Conservation (phyloP, 352 stramenopile genomes). For the Pythium guiyangense region DNA sequence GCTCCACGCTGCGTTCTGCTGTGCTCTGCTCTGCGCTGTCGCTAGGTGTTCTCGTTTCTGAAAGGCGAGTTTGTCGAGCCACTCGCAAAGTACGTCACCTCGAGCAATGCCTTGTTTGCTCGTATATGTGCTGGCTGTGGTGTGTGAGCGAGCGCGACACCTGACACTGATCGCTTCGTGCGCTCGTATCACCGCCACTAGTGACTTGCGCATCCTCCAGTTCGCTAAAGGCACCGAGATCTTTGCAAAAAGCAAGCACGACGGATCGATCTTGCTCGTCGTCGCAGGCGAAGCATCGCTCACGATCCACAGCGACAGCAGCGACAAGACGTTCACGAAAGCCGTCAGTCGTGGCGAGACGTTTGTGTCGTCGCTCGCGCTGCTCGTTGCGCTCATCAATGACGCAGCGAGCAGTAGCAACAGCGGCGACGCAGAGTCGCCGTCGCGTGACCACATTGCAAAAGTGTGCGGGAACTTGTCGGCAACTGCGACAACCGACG, state of each 20-base stretch:
- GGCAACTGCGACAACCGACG: constrained; percentile 33
- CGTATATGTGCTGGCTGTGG: too few relatives aligned
- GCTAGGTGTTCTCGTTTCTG: constrained; percentile 67
- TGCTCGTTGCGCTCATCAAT: constrained; percentile 55
- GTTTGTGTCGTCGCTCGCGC: constrained; percentile 59
- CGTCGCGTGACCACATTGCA: neutral
- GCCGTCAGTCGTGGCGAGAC: constrained; percentile 53
- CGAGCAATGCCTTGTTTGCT: too few relatives aligned
- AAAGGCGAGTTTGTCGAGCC: constrained; percentile 59
- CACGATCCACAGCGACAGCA: constrained; percentile 45
- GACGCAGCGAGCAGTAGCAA: constrained; percentile 25
- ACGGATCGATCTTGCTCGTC: constrained; percentile 78
- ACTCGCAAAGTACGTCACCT: constrained; percentile 32
- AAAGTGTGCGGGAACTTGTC: constrained; percentile 64
- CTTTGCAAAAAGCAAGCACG: constrained; percentile 48
- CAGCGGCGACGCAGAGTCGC: neutral
- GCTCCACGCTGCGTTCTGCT: too few relatives aligned
- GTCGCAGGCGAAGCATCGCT: constrained; percentile 50
- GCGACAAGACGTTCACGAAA: constrained; percentile 42
- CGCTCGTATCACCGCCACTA: constrained; percentile 2
- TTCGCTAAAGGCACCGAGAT: constrained; percentile 49
- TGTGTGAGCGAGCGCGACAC: neutral
- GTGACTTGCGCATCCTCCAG: constrained; percentile 52
- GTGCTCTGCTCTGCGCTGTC: too few relatives aligned
- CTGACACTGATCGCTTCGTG: neutral